Conservation (phyloP, 495 filamentous ascomycete genomes). For the Penicillium chermesinum region DNA sequence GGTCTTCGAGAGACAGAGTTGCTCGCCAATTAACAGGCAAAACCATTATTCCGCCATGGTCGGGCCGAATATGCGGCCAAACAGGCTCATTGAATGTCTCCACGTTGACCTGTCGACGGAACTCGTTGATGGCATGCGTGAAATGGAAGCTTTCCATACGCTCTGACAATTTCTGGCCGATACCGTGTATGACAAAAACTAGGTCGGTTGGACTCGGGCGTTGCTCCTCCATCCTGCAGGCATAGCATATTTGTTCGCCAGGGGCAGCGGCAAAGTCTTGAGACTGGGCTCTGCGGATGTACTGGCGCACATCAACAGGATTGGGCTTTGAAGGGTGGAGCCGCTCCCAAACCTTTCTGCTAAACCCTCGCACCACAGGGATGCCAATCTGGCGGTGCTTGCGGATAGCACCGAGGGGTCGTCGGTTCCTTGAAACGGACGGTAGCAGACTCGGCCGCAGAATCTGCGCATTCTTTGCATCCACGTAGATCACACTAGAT, state of each 20-base stretch:
- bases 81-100: slow-evolving; percentile 71
- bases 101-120: slow-evolving; percentile 80
- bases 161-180: slow-evolving; percentile 95
- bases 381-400: slow-evolving; percentile 80
- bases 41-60: slow-evolving; percentile 69
- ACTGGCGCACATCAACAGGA: slow-evolving; percentile 43
- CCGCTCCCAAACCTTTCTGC: slow-evolving; percentile 67
- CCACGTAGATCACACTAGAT: slow-evolving; percentile 78
- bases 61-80: slow-evolving; percentile 65
- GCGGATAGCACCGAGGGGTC: slow-evolving; percentile 76
- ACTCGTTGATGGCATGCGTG: slow-evolving; percentile 87
- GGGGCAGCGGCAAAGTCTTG: slow-evolving; percentile 19
- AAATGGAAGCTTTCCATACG: slow-evolving; percentile 95
- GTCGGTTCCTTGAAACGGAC: slow-evolving; percentile 70
- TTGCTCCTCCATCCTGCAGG: slow-evolving; percentile 54
- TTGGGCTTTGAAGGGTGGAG: slow-evolving; percentile 59
- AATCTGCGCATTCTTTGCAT: slow-evolving; percentile 68
- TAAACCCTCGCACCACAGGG: slow-evolving; percentile 82
- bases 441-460: slow-evolving; percentile 74
- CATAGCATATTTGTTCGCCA: slow-evolving; percentile 41
- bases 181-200: slow-evolving; percentile 87
- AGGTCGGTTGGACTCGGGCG: slow-evolving; percentile 77
- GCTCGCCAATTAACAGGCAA: slow-evolving; percentile 85
- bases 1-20: slow-evolving; percentile 77
- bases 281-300: slow-evolving; percentile 38